A percentile compares a stretch with the other conserved stretches of the same genome.
These are phyloP conservation scores for Plasmodium billcollinsi DNA, from an alignment of 169 alveolate genomes.

Conservation along the genomic window DNA sequence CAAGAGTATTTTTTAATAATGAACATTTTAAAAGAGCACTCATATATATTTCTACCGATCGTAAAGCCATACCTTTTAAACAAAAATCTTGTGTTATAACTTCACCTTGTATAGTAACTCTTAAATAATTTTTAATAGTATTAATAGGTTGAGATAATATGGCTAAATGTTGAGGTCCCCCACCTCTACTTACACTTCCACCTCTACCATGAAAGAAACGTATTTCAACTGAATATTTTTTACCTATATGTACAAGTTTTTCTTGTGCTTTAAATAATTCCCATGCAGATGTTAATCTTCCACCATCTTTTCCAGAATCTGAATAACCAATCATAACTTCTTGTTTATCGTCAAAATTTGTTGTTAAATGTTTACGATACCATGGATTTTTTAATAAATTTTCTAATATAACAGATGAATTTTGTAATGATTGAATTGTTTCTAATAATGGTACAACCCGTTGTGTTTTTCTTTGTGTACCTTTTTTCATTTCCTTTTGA, in stretches of 20 bases:
- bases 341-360: constrained; percentile 80
- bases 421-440: constrained; percentile 86
- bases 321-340: constrained; percentile 92
- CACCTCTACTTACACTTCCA: constrained; percentile 90
- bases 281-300: constrained; percentile 90
- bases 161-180: constrained; percentile 91
- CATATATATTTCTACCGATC: constrained; percentile 87
- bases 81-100: constrained; percentile 85
- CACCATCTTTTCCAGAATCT: constrained; percentile 91
- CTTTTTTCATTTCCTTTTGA: constrained; percentile 76
- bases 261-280: constrained; percentile 88
- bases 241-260: constrained; percentile 81
- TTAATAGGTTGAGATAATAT: constrained; percentile 88
- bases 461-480: constrained; percentile 64
- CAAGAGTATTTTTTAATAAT: constrained; percentile 70
- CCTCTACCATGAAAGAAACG: constrained; percentile 91
- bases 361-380: constrained; percentile 84
- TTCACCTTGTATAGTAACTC: constrained; percentile 90
- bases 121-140: constrained; percentile 85
- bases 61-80: constrained; percentile 80
- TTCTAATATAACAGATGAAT: constrained; percentile 84
- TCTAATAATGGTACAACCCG: constrained; percentile 89
- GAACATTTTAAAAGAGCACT: constrained; percentile 85
- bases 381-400: constrained; percentile 83
- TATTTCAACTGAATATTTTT: constrained; percentile 81